Evolutionary conservation across 2,329 filamentous ascomycete species (phyloP).

Genomic region (Trichothecium sympodiale): DNA sequence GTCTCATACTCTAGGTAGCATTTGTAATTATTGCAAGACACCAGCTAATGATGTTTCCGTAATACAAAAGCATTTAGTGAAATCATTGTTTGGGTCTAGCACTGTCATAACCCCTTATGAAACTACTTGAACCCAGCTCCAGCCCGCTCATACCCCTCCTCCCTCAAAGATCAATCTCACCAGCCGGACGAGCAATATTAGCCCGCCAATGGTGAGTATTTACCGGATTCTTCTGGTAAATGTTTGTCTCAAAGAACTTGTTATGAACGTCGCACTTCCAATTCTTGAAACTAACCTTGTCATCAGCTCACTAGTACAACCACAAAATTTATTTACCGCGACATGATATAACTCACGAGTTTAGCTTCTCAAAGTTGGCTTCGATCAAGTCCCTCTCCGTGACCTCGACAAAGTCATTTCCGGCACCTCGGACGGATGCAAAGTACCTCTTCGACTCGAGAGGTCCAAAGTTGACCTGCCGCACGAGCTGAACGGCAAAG

Average conservation of each 20-base stretch:
- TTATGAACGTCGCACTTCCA: conserved; percentile 30
- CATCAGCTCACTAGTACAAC: neutral
- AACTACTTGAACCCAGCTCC: no score
- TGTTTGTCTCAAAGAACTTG: conserved; percentile 36
- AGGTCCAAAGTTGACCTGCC: conserved; percentile 32
- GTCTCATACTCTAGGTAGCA: no score
- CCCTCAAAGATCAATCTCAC: conserved; percentile 29
- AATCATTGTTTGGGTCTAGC: no score
- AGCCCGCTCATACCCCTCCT: no score
- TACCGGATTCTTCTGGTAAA: conserved; percentile 34
- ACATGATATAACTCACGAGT: conserved; percentile 24
- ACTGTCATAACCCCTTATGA: no score
- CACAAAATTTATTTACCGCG: neutral
- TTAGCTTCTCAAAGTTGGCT: conserved; percentile 32
- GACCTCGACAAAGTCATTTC: conserved; percentile 26
- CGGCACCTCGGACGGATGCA: conserved; percentile 2
- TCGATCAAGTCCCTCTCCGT: conserved; percentile 24
- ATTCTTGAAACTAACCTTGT: conserved; percentile 30
- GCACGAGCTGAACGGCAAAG: conserved; percentile 28
- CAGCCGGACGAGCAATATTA: conserved; percentile 27
- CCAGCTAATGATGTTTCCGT: no score
- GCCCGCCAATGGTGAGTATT: conserved; percentile 33
- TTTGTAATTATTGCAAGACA: no score
- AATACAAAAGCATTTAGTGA: no score
- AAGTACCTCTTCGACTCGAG: conserved; percentile 33